phyloP scores from a whole-genome alignment of 129 eudicot species.

The Lactuca saligna region DNA sequence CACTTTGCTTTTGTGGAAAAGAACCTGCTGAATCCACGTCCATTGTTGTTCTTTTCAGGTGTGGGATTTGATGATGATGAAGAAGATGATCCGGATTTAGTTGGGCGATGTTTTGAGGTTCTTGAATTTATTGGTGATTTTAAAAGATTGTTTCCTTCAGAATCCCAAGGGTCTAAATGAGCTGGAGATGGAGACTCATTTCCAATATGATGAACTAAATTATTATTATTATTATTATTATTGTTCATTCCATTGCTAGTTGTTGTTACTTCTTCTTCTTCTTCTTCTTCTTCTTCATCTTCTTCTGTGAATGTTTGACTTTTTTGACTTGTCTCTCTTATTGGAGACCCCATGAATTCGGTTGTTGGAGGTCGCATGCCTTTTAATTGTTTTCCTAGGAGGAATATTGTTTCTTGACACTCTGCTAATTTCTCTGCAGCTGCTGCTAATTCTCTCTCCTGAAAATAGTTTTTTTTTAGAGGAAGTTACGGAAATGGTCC shows the following conservation, averaged over 20 bases:
- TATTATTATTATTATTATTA: no score
- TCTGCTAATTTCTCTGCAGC: slow-evolving; percentile 97
- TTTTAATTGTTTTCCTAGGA: slow-evolving; percentile 80
- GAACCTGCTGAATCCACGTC: slow-evolving; percentile 90
- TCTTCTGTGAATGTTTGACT: slow-evolving; percentile 43
- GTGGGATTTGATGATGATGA: slow-evolving; percentile 74
- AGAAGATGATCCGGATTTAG: slow-evolving; percentile 79
- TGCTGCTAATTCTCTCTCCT: slow-evolving; percentile 83
- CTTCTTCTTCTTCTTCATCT: slow-evolving; percentile 20
- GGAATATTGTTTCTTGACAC: slow-evolving; percentile 93
- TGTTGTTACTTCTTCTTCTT: slow-evolving; percentile 48
- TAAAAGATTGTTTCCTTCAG: slow-evolving; percentile 53
- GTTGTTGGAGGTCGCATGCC: slow-evolving; percentile 67
- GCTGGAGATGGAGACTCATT: slow-evolving; percentile 80
- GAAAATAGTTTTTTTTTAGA: slow-evolving; percentile 16
- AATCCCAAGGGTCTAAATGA: slow-evolving; percentile 50
- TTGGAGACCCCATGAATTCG: slow-evolving; percentile 49
- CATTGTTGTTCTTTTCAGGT: slow-evolving; percentile 80
- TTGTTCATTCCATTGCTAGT: slow-evolving; percentile 43
- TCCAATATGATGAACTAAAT: slow-evolving; percentile 40
- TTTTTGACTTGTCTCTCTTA: slow-evolving; percentile 35
- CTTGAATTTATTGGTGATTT: slow-evolving; percentile 62
- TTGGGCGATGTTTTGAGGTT: slow-evolving; percentile 56
- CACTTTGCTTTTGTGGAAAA: slow-evolving; percentile 72
- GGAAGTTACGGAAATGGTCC: not conserved